These are phyloP conservation scores for Ligustrum vulgare DNA, from an alignment of 257 asterid genomes.

Conservation along the genomic window DNA sequence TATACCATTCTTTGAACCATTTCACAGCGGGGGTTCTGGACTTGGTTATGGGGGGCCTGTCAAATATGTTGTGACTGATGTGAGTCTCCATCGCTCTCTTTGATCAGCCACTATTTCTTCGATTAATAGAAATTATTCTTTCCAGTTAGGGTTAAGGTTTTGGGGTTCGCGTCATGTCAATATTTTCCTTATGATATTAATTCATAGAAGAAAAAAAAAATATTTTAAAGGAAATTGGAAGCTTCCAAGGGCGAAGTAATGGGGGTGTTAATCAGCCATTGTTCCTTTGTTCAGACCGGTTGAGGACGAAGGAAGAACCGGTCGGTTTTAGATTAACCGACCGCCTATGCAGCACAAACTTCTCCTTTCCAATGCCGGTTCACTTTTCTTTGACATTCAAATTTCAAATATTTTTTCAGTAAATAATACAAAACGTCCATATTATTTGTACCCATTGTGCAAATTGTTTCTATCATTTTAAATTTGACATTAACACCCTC, in stretches of 20 bases:
- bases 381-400: background rate
- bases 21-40: conserved; percentile 43
- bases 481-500: too few species aligned
- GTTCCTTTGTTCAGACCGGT: background rate
- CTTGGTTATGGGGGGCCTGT: conserved; percentile 42
- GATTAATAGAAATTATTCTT: background rate
- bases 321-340: background rate
- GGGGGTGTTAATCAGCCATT: conserved; percentile 22
- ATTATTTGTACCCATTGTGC: too few species aligned
- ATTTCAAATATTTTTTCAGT: background rate
- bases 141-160: background rate
- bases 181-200: background rate
- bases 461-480: too few species aligned
- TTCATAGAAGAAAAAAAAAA: background rate
- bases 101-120: background rate
- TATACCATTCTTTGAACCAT: conserved; percentile 53
- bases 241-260: conserved; percentile 10
- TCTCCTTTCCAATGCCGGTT: conserved; percentile 5
- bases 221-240: background rate
- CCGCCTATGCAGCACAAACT: background rate
- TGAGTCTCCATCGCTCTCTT: conserved; percentile 40
- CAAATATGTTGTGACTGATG: conserved; percentile 32
- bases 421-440: too few species aligned
- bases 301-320: background rate
- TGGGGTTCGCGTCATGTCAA: background rate